A percentile compares a stretch with the other conserved stretches of the same genome.
These are phyloP conservation scores for Boletus insuetus DNA, from an alignment of 768 basidiomycete genomes.

Conservation along the genomic window DNA sequence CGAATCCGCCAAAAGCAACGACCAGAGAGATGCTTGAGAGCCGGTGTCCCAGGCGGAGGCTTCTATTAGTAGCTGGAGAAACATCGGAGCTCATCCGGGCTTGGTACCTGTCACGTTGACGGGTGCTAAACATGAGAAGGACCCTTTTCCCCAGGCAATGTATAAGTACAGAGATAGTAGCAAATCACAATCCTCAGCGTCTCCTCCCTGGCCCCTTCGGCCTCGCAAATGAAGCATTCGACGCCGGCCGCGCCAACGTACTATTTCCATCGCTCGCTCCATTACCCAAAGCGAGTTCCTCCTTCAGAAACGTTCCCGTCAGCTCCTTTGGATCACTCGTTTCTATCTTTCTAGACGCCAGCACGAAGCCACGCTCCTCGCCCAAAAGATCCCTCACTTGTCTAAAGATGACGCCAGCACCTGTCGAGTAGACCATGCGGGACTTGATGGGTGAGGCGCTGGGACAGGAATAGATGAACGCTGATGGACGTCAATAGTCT, in stretches of 20 bases:
- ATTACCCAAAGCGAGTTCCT: slow-evolving; percentile 47
- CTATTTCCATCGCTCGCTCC: slow-evolving; percentile 4
- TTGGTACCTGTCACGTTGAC: too few relatives aligned
- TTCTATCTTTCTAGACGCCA: slow-evolving; percentile 68
- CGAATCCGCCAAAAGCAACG: not conserved
- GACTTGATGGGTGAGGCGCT: slow-evolving; percentile 74
- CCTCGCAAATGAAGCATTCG: slow-evolving; percentile 56
- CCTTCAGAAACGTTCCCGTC: slow-evolving; percentile 56
- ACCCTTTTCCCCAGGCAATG: not conserved
- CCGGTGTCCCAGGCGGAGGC: too few relatives aligned
- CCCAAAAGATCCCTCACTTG: slow-evolving; percentile 52
- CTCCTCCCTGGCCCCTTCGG: slow-evolving; percentile 68
- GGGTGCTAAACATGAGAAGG: too few relatives aligned
- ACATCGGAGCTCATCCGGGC: slow-evolving; percentile 27
- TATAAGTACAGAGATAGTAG: not conserved
- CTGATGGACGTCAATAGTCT: slow-evolving; percentile 34
- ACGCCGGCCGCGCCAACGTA: slow-evolving; percentile 11
- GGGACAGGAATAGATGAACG: slow-evolving; percentile 93
- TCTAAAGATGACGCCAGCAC: slow-evolving; percentile 53
- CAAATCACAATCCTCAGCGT: slow-evolving; percentile 25
- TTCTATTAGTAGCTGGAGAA: not conserved
- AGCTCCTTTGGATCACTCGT: slow-evolving; percentile 79
- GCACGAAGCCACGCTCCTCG: slow-evolving; percentile 37
- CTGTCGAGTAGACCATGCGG: slow-evolving; percentile 87
- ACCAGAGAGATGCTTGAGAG: not conserved